Conservation (phyloP, 306 rosid species). For the Rubus parviflorus region DNA sequence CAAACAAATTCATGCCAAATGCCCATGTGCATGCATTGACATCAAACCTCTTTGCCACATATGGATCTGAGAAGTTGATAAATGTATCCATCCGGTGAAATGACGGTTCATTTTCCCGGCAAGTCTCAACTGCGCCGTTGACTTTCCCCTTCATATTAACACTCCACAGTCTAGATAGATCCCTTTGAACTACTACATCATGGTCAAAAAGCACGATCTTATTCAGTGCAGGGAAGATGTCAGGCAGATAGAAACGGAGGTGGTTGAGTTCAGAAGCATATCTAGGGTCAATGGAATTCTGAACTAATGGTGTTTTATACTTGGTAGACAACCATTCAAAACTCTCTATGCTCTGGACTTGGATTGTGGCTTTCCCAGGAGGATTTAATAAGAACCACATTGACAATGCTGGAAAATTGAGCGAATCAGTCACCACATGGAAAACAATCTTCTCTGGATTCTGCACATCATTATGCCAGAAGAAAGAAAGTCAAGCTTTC, state of each 20-base stretch:
- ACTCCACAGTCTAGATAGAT: constrained; percentile 73
- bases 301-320: constrained; percentile 39
- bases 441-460: constrained; percentile 76
- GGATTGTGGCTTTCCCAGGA: constrained; percentile 74
- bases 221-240: constrained; percentile 67
- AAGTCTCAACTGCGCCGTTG: constrained; percentile 73
- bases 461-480: constrained; percentile 48
- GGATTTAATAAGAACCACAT: constrained; percentile 95
- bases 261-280: constrained; percentile 79
- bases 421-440: constrained; percentile 86
- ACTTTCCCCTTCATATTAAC: constrained; percentile 71
- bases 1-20: constrained; percentile 89
- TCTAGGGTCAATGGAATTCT: constrained; percentile 65
- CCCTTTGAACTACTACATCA: constrained; percentile 92
- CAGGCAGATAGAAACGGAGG: constrained; percentile 89
- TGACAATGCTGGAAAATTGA: constrained; percentile 83
- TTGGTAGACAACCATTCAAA: constrained; percentile 63
- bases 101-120: constrained; percentile 56
- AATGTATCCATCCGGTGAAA: constrained; percentile 61
- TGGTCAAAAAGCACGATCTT: constrained; percentile 83
- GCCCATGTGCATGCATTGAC: constrained; percentile 91
- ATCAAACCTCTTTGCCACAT: constrained; percentile 65
- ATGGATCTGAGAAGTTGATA: constrained; percentile 86
- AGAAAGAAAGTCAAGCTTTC: constrained; percentile 21
- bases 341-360: constrained; percentile 67